Base-by-base conservation (phyloP, 306 rosid genomes). In the Prunus dulcis region DNA sequence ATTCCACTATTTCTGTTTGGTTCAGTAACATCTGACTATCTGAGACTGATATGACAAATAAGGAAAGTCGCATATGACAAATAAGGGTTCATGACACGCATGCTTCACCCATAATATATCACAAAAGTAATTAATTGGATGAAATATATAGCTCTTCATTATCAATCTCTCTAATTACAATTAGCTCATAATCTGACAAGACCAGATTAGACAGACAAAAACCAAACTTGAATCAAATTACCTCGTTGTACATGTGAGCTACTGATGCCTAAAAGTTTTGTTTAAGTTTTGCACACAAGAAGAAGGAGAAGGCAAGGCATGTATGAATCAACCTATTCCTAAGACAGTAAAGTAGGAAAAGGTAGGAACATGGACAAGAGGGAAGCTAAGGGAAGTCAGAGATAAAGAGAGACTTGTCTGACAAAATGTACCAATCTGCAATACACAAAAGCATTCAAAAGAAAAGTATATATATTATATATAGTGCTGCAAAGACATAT, bases 271-370 rank as follows among this genome's bases (percentile, higher is more conserved):
- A 71, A 73, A 63, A 56, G 69, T 34, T 50, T 71, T 57, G 69
- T 60, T 58, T 75, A 76, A 65, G 67, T 63, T 57, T 64, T 49
- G 23, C 83, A 43, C 79, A 82, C 64, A 69, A 75, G 73, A n/a
- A 25, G 43, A n/a, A 25, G 43, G 53, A 22, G 20, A 34, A 30
- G 20, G 12, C 53, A 41, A 47, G 9, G 9, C 15, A 12, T 18
- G 20, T 53, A 17, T 45, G 45, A 25, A 71, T 79, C 67, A 23
- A 41, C 41, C 41, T 55, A 57, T 72, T 68, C 57, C 60, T 70
- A 27, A 82, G 85, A 86, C 85, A 86, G 83, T 66, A 84, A 81
- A 76, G 89, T 75, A 47, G 50, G 71, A 78, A 81, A 82, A 81
- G 84, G 66, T 82, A 70, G 81, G 69, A 63, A 57, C 70, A 58